Conservation (phyloP, 768 basidiomycete genomes). For the Rickenella mellea region DNA sequence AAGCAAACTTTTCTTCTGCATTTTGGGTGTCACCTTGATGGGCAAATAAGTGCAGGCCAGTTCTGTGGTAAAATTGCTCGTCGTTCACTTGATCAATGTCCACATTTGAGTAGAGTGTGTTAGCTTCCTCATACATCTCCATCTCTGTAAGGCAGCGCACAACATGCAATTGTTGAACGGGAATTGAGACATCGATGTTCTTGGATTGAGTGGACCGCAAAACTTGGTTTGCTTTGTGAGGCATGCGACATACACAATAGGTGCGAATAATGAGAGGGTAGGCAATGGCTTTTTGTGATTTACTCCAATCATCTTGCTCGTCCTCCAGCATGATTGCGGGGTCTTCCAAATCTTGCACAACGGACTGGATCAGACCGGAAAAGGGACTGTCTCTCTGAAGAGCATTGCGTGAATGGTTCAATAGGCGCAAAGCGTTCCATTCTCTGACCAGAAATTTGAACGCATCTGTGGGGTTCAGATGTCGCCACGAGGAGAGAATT, state of each 20-base stretch:
- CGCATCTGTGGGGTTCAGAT: constrained; percentile 21
- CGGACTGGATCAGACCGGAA: constrained; percentile 15
- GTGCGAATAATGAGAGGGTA: constrained; percentile 34
- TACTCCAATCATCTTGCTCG: constrained; percentile 14
- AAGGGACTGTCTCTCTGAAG: constrained; percentile 12
- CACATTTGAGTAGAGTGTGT: constrained; percentile 29
- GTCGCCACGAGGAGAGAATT: too few species aligned
- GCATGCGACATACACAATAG: constrained; percentile 21
- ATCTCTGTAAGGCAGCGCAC: constrained; percentile 34
- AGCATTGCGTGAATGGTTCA: constrained; percentile 10
- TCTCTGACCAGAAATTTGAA: constrained; percentile 32
- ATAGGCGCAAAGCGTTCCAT: constrained; percentile 23
- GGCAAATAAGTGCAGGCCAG: constrained; percentile 44
- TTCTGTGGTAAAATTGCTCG: constrained; percentile 22
- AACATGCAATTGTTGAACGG: constrained; percentile 24
- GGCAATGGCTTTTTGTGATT: constrained; percentile 18
- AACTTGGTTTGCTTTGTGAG: constrained; percentile 30
- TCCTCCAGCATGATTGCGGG: constrained; percentile 18
- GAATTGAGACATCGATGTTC: constrained; percentile 19
- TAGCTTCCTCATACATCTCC: constrained; percentile 31
- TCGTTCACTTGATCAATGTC: constrained; percentile 7
- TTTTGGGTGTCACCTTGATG: constrained; percentile 38
- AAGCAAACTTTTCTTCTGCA: constrained; percentile 34
- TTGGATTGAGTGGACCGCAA: constrained; percentile 28
- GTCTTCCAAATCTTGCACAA: constrained; percentile 23